These are phyloP conservation scores for Aegilops speltoides DNA, from an alignment of 176 grass and related monocot genomes.

Conservation along the genomic window DNA sequence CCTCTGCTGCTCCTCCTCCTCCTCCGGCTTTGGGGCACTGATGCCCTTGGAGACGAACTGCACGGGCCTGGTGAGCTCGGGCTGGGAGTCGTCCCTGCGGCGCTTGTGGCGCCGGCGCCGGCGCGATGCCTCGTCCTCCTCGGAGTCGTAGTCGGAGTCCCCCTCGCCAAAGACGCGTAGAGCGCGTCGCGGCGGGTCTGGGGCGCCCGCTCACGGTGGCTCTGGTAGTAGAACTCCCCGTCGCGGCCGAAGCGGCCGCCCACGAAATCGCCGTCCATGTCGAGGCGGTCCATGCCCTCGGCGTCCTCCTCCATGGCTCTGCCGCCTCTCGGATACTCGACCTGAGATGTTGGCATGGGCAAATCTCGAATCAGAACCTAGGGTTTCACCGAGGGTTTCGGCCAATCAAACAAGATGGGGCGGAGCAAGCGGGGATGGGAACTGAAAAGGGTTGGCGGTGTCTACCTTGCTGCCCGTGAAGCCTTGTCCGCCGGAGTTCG, in stretches of 20 bases:
- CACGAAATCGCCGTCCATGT: conserved; percentile 73
- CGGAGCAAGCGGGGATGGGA: neutral
- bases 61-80: conserved; percentile 59
- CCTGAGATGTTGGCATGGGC: neutral
- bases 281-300: conserved; percentile 71
- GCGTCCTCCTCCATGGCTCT: conserved; percentile 62
- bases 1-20: conserved; percentile 16
- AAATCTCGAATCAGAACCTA: conserved; percentile 9
- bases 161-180: conserved; percentile 63
- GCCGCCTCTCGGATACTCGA: neutral
- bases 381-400: neutral
- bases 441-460: neutral
- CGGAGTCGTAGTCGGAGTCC: conserved; percentile 59
- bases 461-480: neutral
- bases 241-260: conserved; percentile 67
- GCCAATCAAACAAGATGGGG: neutral
- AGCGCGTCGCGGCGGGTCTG: conserved; percentile 70
- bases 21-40: conserved; percentile 32
- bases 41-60: conserved; percentile 63
- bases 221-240: conserved; percentile 76
- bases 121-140: conserved; percentile 30
- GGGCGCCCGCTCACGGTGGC: conserved; percentile 51
- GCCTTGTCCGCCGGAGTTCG: neutral
- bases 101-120: conserved; percentile 54
- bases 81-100: conserved; percentile 28